Evolutionary conservation across 768 basidiomycete species (phyloP).

Genomic region (Calocybe cyanea): DNA sequence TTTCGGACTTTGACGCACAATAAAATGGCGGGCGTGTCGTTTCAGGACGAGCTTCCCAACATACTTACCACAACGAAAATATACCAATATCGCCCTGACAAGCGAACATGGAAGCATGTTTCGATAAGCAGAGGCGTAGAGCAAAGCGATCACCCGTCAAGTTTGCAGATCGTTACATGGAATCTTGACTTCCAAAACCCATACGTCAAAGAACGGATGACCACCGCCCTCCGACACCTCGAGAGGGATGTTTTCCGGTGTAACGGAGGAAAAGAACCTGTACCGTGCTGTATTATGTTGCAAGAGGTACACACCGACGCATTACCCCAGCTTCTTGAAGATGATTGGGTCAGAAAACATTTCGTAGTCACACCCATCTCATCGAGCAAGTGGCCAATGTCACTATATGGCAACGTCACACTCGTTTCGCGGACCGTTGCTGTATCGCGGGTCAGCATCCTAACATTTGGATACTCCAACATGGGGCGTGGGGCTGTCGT

Average conservation of each 20-base stretch:
- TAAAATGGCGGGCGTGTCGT: slow-evolving; percentile 8
- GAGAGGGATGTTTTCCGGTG: slow-evolving; percentile 48
- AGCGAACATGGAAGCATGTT: slow-evolving; percentile 44
- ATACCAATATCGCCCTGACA: slow-evolving; percentile 37
- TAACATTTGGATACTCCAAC: slow-evolving; percentile 48
- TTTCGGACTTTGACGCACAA: background rate
- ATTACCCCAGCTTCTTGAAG: slow-evolving; percentile 44
- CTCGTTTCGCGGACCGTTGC: slow-evolving; percentile 57
- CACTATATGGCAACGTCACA: slow-evolving; percentile 68
- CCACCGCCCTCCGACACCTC: slow-evolving; percentile 49
- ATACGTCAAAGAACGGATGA: slow-evolving; percentile 39
- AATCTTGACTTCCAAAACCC: slow-evolving; percentile 54
- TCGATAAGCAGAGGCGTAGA: slow-evolving; percentile 28
- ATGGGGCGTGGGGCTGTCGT: slow-evolving; percentile 56
- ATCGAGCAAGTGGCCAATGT: slow-evolving; percentile 46
- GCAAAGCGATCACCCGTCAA: slow-evolving; percentile 22
- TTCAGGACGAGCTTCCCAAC: slow-evolving; percentile 22
- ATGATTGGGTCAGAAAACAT: slow-evolving; percentile 60
- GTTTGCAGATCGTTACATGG: slow-evolving; percentile 64
- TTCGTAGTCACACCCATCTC: slow-evolving; percentile 58
- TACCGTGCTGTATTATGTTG: slow-evolving; percentile 61
- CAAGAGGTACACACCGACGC: slow-evolving; percentile 58
- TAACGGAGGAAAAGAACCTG: slow-evolving; percentile 41
- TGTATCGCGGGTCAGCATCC: slow-evolving; percentile 42
- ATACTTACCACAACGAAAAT: slow-evolving; percentile 25